Evolutionary conservation across 495 filamentous ascomycete species (phyloP).

Genomic region (Aspergillus nidulans): DNA sequence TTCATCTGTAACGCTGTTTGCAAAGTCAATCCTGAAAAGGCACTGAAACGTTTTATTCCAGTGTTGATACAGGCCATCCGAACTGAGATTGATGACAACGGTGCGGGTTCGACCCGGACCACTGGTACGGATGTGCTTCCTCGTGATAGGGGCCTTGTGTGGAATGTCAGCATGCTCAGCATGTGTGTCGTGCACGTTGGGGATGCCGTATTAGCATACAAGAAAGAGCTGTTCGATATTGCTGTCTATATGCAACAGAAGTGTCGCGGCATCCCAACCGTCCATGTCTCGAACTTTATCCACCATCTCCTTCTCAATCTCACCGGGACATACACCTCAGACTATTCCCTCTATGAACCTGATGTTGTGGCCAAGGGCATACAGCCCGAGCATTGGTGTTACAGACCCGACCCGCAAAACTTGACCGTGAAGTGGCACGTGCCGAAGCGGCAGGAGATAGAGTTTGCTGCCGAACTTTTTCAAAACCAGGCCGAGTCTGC

Average conservation of each 20-base stretch:
- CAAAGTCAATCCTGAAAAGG: conserved; percentile 90
- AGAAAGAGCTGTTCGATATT: conserved; percentile 83
- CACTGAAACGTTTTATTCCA: conserved; percentile 82
- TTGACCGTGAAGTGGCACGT: conserved; percentile 89
- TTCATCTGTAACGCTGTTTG: conserved; percentile 96
- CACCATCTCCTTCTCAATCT: conserved; percentile 98
- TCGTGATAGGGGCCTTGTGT: conserved; percentile 86
- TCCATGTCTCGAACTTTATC: conserved; percentile 95
- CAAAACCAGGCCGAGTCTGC: conserved; percentile 67
- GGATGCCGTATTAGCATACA: conserved; percentile 79
- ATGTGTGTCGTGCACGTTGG: conserved; percentile 99
- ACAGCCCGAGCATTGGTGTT: conserved; percentile 74
- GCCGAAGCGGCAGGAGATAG: conserved; percentile 69
- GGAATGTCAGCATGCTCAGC: conserved; percentile 95
- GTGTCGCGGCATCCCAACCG: conserved; percentile 86
- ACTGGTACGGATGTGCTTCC: conserved; percentile 91
- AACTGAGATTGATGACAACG: conserved; percentile 94
- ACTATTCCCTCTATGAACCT: conserved; percentile 80
- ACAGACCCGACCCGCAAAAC: conserved; percentile 60
- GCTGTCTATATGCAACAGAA: conserved; percentile 93
- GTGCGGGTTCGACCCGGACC: conserved; percentile 90
- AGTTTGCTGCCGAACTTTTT: conserved; percentile 85
- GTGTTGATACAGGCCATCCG: conserved; percentile 87
- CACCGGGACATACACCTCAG: conserved; percentile 86
- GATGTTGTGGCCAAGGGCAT: conserved; percentile 52